Base-by-base conservation (phyloP, 495 filamentous ascomycete species). In the Talaromyces wortmannii region DNA sequence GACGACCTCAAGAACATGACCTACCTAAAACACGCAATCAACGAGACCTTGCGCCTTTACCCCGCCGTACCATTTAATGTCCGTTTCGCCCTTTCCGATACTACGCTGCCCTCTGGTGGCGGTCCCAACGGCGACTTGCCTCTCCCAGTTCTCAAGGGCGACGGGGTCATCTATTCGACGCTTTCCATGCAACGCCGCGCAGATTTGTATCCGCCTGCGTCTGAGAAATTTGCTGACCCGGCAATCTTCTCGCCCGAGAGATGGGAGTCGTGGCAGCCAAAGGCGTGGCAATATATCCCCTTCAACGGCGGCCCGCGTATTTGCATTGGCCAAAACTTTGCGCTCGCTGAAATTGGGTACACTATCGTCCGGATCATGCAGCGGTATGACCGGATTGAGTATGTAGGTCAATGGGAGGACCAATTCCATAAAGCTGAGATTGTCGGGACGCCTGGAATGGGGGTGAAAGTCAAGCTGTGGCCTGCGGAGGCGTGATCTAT, bases 1-100 rank as follows among this genome's bases (percentile, higher is more conserved):
- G 66, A 74, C 4, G 81, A 89, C 59, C 74, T 91, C 45, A 89
- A 88, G 73, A 74, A 75, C 48, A 89, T 90, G 85, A 88, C 85
- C 62, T 89, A 86, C 67, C 77, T 88, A 40, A 80, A 67, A 44
- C 70, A 87, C 63, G 78, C 88, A 33, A 77, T 95, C 61, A 87
- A 87, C 67, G 90, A 95, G 70, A 89, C 83, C 0, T 80, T 95
- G 53, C 75, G 80, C 16, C 57, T 83, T 8, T 81, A 78, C 59
- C 80, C 80, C 3, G 70, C 76, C 30, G 71, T 82, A 4, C 78
- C 79, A 6, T 68, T 80, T 58, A 83, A 83, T 56, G 64, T 74
- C 32, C 79, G 78, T 57, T 61, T 65, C 50, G 69, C 78, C 11
- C 60, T 74, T 1, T 56, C 58, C 7, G 67, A 75, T 58, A 80